phyloP scores from a whole-genome alignment of 306 rosid species.

The Vigna mungo region DNA sequence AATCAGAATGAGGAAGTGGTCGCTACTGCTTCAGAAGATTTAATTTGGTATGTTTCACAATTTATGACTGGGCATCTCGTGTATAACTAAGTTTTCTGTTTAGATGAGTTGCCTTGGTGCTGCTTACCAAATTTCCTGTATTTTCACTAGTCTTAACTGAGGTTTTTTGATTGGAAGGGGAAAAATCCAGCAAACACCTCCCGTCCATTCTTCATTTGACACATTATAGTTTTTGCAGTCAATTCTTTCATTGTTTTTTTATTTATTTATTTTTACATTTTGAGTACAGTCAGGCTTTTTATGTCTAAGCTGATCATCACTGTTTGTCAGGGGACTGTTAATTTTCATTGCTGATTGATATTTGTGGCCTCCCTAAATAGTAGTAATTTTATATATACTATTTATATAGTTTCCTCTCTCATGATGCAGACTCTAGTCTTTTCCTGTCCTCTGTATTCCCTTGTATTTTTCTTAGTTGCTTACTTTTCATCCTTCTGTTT shows the following conservation, averaged over 20 bases:
- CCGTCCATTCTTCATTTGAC: slow-evolving; percentile 24
- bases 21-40: slow-evolving; percentile 66
- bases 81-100: background rate
- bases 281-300: background rate
- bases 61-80: slow-evolving; percentile 28
- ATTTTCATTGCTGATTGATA: slow-evolving; percentile 18
- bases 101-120: slow-evolving; percentile 22
- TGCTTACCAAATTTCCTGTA: background rate
- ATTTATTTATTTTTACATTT: background rate
- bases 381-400: slow-evolving; percentile 17
- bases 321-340: slow-evolving; percentile 25
- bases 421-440: background rate
- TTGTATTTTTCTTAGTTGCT: slow-evolving; percentile 24
- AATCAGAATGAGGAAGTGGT: slow-evolving; percentile 51
- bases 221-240: slow-evolving; percentile 8
- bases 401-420: slow-evolving; percentile 24
- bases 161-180: slow-evolving; percentile 25
- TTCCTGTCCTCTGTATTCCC: slow-evolving; percentile 15
- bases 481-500: slow-evolving; percentile 22
- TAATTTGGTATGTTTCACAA: slow-evolving; percentile 68
- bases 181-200: slow-evolving; percentile 40
- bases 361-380: slow-evolving; percentile 34
- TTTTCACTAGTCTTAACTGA: slow-evolving; percentile 22
- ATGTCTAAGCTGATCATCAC: slow-evolving; percentile 13
- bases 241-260: background rate